Percentiles rank a stretch among this genome's conserved stretches.
Conservation (phyloP, 2,329 filamentous ascomycete species). For the Diaporthe humulicola region DNA sequence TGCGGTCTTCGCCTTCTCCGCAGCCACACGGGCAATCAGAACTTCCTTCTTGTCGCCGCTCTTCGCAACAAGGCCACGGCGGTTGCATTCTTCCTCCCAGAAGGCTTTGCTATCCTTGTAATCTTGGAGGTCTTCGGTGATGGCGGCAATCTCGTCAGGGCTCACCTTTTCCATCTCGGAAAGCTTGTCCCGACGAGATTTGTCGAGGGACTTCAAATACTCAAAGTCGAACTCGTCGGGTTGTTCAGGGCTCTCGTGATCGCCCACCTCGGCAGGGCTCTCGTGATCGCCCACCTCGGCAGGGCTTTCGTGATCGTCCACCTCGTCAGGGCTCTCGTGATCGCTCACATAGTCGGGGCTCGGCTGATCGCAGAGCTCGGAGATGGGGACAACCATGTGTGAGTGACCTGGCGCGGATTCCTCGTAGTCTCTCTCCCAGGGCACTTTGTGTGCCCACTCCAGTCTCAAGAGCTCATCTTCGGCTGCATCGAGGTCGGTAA, state of each 20-base stretch:
- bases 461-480: conserved; percentile 26
- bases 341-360: too few species aligned
- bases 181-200: not conserved
- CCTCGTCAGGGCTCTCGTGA: too few species aligned
- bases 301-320: too few species aligned
- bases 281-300: too few species aligned
- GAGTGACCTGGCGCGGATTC: too few species aligned
- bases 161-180: not conserved
- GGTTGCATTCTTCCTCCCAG: conserved; percentile 36
- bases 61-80: conserved; percentile 32
- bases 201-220: not conserved
- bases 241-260: not conserved
- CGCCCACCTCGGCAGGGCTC: too few species aligned
- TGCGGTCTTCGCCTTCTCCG: conserved; percentile 21
- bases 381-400: conserved; percentile 23
- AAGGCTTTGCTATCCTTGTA: conserved; percentile 28
- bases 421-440: conserved; percentile 24
- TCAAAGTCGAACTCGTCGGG: not conserved
- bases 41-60: not conserved
- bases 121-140: not conserved
- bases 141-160: not conserved
- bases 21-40: conserved; percentile 24
- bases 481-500: not conserved
- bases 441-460: conserved; percentile 35
- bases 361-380: conserved; percentile 2